These are phyloP conservation scores for Nakazawaea pomicola DNA, from an alignment of 805 yeast species.

Conservation along the genomic window DNA sequence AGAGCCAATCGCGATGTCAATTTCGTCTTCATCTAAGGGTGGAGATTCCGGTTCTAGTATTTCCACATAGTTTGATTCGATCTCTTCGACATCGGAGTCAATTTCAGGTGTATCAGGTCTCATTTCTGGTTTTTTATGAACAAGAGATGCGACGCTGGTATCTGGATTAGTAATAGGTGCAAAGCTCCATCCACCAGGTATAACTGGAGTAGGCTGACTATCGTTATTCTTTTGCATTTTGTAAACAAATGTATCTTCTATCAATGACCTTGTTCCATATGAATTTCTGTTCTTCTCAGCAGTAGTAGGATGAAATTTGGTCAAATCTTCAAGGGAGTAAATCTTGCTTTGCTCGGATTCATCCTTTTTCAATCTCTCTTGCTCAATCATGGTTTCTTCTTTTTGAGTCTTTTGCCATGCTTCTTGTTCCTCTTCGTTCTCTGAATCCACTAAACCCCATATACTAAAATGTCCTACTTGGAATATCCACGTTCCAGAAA, in stretches of 20 bases:
- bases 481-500: conserved; percentile 72
- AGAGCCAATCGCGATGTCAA: conserved; percentile 18
- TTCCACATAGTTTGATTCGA: conserved; percentile 10
- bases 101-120: conserved; percentile 12
- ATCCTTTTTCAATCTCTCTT: conserved; percentile 17
- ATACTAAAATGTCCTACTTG: conserved; percentile 87
- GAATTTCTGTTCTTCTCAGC: conserved; percentile 6
- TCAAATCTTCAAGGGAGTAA: conserved; percentile 16
- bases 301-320: conserved; percentile 5
- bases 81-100: conserved; percentile 13
- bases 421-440: conserved; percentile 50
- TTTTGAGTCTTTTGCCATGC: conserved; percentile 26
- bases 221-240: conserved; percentile 26
- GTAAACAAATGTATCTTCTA: conserved; percentile 25
- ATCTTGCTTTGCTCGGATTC: conserved; percentile 11
- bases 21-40: conserved; percentile 11
- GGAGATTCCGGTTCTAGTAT: conserved; percentile 10
- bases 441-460: conserved; percentile 84
- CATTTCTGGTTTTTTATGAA: conserved; percentile 9
- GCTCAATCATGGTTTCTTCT: conserved; percentile 22
- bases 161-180: conserved; percentile 8
- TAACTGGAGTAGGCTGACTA: conserved; percentile 11
- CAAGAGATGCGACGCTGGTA: conserved; percentile 8
- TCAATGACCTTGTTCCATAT: conserved; percentile 13
- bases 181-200: conserved; percentile 29